Evolutionary conservation across 768 basidiomycete species (phyloP), one percentile per base, ranked within the genome.

Genomic region (Rhodotorula graminis): DNA sequence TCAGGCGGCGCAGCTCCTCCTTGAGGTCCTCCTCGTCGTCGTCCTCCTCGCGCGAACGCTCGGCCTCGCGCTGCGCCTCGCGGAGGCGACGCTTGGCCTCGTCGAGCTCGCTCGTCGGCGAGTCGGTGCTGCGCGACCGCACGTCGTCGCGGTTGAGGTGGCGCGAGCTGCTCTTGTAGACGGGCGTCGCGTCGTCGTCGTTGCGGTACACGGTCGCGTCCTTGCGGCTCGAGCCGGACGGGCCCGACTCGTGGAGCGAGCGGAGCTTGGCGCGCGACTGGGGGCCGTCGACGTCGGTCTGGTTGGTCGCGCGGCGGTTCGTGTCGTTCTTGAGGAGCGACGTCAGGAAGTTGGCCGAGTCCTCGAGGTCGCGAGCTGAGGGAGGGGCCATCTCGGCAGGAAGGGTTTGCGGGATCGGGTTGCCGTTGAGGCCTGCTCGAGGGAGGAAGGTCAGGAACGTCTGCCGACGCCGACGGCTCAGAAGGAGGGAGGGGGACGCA

Each of bases 191-290:
- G 40, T 84, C 85, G 55, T 86, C 85, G 74, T 84, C 81, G 82
- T 96, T 90, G 77, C 91, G 91, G 84, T 96, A 99, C 47, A 92
- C 89, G 0, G 92, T 91, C 4, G 93, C 96, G 80, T 99, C 96
- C 73, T 88, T 87, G 31, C 73, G 52, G 1, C 65, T 61, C 21
- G 67, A 61, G 9, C 42, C 59, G 7, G 42, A 19, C 15, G 71
- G 66, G 1, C 73, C 61, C 50, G 69, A 63, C 29, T 77, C 74
- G 67, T 77, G 74, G 16, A 94, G 89, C 0, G 91, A 90, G 11
- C 90, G 88, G 63, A 86, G 84, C 78, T 89, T 88, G 33, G 88
- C 82, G 64, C 84, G 84, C 0, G 90, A 90, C 21, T 87, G 80
- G 0, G 86, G 88, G 0, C n/a, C 60, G 70, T 89, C 87, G 37